Conservation (phyloP, 345 rosid genomes). For the Bruguiera sexangula region DNA sequence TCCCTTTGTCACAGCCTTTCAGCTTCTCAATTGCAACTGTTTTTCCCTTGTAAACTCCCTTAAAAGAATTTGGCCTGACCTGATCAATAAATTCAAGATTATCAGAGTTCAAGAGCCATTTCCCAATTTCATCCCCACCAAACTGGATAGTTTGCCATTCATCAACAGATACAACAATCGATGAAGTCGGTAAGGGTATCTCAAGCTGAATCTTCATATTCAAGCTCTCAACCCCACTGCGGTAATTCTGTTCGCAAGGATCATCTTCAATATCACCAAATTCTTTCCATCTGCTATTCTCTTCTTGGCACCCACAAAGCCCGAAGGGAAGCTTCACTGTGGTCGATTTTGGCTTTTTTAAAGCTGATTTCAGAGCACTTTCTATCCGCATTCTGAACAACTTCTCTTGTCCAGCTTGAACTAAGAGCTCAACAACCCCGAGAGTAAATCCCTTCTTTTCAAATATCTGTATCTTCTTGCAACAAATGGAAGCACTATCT, state of each 20-base stretch:
- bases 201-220: conserved; percentile 56
- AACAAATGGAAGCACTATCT: conserved; percentile 68
- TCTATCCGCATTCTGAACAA: conserved; percentile 59
- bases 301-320: conserved; percentile 96
- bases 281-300: conserved; percentile 54
- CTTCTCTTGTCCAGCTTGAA: conserved; percentile 61
- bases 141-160: conserved; percentile 88
- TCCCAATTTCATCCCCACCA: conserved; percentile 65
- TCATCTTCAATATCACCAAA: conserved; percentile 73
- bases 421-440: conserved; percentile 61
- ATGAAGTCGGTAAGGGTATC: conserved; percentile 75
- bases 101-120: conserved; percentile 79
- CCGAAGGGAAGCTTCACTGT: conserved; percentile 89
- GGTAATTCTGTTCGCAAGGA: conserved; percentile 41
- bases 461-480: conserved; percentile 85
- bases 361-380: conserved; percentile 64
- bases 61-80: conserved; percentile 57
- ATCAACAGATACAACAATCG: conserved; percentile 64
- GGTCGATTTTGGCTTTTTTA: conserved; percentile 56
- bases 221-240: conserved; percentile 45
- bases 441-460: conserved; percentile 91
- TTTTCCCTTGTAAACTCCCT: conserved; percentile 72
- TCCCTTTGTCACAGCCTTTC: conserved; percentile 96
- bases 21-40: conserved; percentile 83
- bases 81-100: conserved; percentile 75